Conservation (phyloP, 1,284 basidiomycete genomes). For the Cryptococcus sp. region DNA sequence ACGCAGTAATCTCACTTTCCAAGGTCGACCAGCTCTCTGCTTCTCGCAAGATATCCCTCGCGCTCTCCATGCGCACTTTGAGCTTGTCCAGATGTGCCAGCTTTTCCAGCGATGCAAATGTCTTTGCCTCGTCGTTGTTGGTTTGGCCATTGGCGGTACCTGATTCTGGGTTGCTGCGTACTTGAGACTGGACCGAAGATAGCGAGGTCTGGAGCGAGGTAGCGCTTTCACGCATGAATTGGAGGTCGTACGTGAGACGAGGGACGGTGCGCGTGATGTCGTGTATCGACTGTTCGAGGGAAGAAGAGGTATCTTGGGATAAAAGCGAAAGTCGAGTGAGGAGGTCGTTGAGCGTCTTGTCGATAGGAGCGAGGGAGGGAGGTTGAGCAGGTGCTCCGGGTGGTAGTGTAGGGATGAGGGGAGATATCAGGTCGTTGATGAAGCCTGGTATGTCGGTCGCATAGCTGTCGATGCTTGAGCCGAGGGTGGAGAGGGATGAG, state of each 20-base stretch:
- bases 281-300: conserved; percentile 79
- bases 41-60: conserved; percentile 77
- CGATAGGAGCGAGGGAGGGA: conserved; percentile 60
- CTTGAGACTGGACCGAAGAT: conserved; percentile 7
- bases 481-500: conserved; percentile 30
- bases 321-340: conserved; percentile 71
- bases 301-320: conserved; percentile 74
- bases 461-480: conserved; percentile 34
- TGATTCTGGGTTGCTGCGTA: not conserved
- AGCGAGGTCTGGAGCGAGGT: conserved; percentile 58
- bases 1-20: conserved; percentile 78
- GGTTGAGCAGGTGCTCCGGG: conserved; percentile 11
- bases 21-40: conserved; percentile 92
- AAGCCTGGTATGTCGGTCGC: conserved; percentile 38
- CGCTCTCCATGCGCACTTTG: conserved; percentile 76
- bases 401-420: conserved; percentile 20
- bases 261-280: conserved; percentile 84
- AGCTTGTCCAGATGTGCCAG: conserved; percentile 73
- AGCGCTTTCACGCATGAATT: conserved; percentile 89
- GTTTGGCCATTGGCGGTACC: not conserved
- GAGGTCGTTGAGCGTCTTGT: conserved; percentile 66
- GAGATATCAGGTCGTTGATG: conserved; percentile 39
- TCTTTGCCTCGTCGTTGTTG: conserved; percentile 25
- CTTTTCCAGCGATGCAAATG: conserved; percentile 54
- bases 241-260: conserved; percentile 82